Base-by-base conservation (phyloP, 2,329 filamentous ascomycete genomes). In the Claviceps cyperi region DNA sequence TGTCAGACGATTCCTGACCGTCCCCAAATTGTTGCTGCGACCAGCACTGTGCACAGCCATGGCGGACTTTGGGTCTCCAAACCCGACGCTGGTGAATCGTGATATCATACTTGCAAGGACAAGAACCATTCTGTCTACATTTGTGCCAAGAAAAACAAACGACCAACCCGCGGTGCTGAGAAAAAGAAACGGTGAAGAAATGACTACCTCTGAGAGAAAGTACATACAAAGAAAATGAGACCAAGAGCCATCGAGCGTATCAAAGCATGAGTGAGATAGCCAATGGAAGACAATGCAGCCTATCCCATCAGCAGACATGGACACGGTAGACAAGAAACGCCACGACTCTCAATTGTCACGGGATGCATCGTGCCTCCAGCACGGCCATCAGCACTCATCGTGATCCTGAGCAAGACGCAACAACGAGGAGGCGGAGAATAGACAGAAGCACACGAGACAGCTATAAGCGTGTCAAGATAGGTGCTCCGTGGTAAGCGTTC, bases 401-500 rank as follows among this genome's bases (percentile, higher is more conserved):
- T 15, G 40, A 19, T n/a, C 15, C 13, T 21, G 21, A 22, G 13
- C 3, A 13, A 43, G 19, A 5, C 40, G 13, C 19, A 19, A 24
- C 21, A 43, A 24, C 9, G 5, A 21, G 5, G 39, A 15, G n/a
- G n/a, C n/a, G n/a, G n/a, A n/a, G n/a, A n/a, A n/a, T n/a, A n/a
- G n/a, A n/a, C n/a, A n/a, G n/a, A n/a, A n/a, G n/a, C n/a, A n/a
- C n/a, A n/a, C n/a, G n/a, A n/a, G n/a, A n/a, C n/a, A n/a, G n/a
- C 4, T 19, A 40, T 40, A 4, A 40, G 38, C 22, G 7, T 40
- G 3, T 40, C n/a, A n/a, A 17, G n/a, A 76, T 66, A 54, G 69
- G 64, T 43, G 73, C 71, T 51, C 77, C 68, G 58, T 68, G 67
- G 38, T 73, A 77, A 21, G 72, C 72, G 52, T 11, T 64, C 66